These are phyloP conservation scores for Casuarina equisetifolia DNA, from an alignment of 306 rosid genomes.

Conservation along the genomic window DNA sequence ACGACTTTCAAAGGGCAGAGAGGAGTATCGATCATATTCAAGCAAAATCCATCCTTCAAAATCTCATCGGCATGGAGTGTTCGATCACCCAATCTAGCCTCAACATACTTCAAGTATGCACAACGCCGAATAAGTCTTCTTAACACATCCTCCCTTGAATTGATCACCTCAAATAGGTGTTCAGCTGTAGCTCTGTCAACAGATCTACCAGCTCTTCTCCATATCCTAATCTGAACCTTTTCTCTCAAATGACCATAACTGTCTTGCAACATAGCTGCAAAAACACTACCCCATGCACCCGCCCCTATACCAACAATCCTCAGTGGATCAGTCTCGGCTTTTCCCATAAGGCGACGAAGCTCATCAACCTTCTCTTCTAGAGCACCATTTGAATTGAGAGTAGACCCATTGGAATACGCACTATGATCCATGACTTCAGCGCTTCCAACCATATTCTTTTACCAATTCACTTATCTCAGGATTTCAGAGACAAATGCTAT, in stretches of 20 bases:
- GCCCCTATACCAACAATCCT: conserved; percentile 93
- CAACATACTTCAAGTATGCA: conserved; percentile 91
- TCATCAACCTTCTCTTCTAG: conserved; percentile 84
- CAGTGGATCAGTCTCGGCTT: conserved; percentile 82
- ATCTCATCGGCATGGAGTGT: conserved; percentile 82
- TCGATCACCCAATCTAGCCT: conserved; percentile 87
- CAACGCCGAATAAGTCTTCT: conserved; percentile 90
- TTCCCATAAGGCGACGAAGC: conserved; percentile 62
- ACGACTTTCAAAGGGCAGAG: conserved; percentile 92
- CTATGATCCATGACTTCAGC: conserved; percentile 21
- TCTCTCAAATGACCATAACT: conserved; percentile 77
- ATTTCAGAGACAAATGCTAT: conserved; percentile 5
- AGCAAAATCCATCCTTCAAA: conserved; percentile 90
- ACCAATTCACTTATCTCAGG: conserved; percentile 23
- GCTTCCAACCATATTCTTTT: conserved; percentile 48
- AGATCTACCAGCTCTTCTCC: conserved; percentile 78
- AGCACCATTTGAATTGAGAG: conserved; percentile 43
- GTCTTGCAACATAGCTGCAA: conserved; percentile 83
- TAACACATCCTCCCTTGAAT: conserved; percentile 87
- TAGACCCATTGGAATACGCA: conserved; percentile 44
- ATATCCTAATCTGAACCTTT: conserved; percentile 70
- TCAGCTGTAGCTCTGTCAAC: conserved; percentile 83
- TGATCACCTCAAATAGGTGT: conserved; percentile 87
- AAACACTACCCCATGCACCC: conserved; percentile 99
- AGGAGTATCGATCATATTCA: conserved; percentile 95